Evolutionary conservation across 305 asterid species (phyloP).

Genomic region (Coffea humblotiana): DNA sequence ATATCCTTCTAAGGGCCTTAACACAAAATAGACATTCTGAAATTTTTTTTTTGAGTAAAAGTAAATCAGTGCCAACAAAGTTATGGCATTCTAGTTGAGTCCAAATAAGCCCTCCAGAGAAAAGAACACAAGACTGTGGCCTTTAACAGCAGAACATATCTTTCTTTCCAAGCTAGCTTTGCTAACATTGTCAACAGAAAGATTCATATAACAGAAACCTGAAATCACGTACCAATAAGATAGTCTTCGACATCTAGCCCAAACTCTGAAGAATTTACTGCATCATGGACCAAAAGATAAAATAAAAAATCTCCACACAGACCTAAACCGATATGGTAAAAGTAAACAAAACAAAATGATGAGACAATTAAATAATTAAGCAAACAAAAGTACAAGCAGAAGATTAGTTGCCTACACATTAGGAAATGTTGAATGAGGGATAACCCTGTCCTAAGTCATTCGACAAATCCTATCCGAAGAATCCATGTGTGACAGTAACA

Average conservation of each 20-base stretch:
- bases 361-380: not conserved
- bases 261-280: constrained; percentile 73
- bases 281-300: constrained; percentile 17
- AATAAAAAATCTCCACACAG: not conserved
- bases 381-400: not conserved
- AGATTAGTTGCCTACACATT: not conserved
- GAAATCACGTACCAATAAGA: constrained; percentile 62
- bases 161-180: not conserved
- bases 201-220: not conserved
- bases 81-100: not conserved
- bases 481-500: not conserved
- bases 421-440: not conserved
- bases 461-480: not conserved
- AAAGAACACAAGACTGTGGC: not conserved
- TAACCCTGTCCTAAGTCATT: not conserved
- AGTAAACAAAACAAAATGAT: not conserved
- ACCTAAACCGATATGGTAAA: not conserved
- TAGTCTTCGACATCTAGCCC: constrained; percentile 90
- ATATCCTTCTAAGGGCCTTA: not conserved
- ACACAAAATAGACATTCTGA: not conserved
- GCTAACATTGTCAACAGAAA: not conserved
- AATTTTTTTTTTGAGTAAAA: not conserved
- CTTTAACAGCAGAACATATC: not conserved
- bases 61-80: not conserved
- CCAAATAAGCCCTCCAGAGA: not conserved